A percentile compares a stretch with the other conserved stretches of the same genome.
Evolutionary conservation across 179 eudicot genomes (phyloP).

Genomic region (Corrigiola litoralis): DNA sequence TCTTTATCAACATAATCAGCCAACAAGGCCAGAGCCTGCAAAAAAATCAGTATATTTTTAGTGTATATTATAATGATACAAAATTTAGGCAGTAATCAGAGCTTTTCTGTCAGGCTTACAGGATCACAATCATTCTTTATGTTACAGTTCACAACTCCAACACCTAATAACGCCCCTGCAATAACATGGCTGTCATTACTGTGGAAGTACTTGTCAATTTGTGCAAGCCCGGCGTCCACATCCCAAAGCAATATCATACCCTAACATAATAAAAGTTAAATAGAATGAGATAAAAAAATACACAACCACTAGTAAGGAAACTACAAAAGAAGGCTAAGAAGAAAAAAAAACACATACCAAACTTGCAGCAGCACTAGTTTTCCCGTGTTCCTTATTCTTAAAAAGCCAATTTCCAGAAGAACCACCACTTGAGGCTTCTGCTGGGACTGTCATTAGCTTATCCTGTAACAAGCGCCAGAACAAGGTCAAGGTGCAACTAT

Average conservation of each 20-base stretch:
- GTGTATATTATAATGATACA: neutral
- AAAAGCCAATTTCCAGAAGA: conserved; percentile 91
- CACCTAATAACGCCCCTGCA: conserved; percentile 91
- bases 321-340: neutral
- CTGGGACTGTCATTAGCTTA: conserved; percentile 65
- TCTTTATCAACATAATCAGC: conserved; percentile 79
- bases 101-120: conserved; percentile 37
- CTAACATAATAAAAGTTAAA: conserved; percentile 28
- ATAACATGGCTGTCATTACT: conserved; percentile 76
- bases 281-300: neutral
- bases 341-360: conserved; percentile 47
- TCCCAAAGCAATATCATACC: conserved; percentile 98
- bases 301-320: neutral
- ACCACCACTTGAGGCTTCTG: conserved; percentile 70
- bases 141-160: conserved; percentile 87
- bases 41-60: neutral
- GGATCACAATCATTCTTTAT: conserved; percentile 87
- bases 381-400: conserved; percentile 92
- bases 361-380: conserved; percentile 97
- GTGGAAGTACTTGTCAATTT: conserved; percentile 91
- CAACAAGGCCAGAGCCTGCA: conserved; percentile 89
- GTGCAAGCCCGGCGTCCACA: conserved; percentile 95
- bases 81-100: neutral
- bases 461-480: conserved; percentile 42
- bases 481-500: neutral